Conservation (phyloP, 257 asterid species). For the Nicotiana otophora region DNA sequence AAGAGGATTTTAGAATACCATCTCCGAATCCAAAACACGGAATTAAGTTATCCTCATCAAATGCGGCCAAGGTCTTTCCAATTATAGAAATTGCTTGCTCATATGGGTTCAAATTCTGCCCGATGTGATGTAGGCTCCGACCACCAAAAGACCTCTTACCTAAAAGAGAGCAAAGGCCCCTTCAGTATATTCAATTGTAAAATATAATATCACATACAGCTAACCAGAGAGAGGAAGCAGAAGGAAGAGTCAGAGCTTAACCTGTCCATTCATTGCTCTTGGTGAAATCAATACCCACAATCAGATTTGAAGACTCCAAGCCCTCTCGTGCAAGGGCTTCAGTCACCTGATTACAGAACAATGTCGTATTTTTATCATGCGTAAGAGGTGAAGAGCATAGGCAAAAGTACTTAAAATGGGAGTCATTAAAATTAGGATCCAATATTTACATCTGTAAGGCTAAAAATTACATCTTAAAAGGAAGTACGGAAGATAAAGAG, state of each 20-base stretch:
- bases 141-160: conserved; percentile 69
- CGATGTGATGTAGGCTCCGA: conserved; percentile 75
- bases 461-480: neutral
- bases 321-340: conserved; percentile 91
- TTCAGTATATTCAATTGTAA: conserved; percentile 20
- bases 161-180: conserved; percentile 21
- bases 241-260: conserved; percentile 12
- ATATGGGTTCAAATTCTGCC: conserved; percentile 64
- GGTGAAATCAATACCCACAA: conserved; percentile 90
- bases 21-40: conserved; percentile 98
- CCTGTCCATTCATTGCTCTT: conserved; percentile 99
- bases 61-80: conserved; percentile 84
- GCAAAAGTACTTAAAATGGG: neutral
- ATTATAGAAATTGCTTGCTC: conserved; percentile 87
- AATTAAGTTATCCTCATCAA: conserved; percentile 92
- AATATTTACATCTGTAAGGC: neutral
- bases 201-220: neutral
- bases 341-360: conserved; percentile 50
- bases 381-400: neutral
- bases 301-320: conserved; percentile 90
- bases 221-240: neutral
- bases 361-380: neutral
- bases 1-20: conserved; percentile 35
- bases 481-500: neutral
- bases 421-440: neutral